These are phyloP conservation scores for Colletotrichum kahawae DNA, from an alignment of 2,329 filamentous ascomycete genomes.

Conservation along the genomic window DNA sequence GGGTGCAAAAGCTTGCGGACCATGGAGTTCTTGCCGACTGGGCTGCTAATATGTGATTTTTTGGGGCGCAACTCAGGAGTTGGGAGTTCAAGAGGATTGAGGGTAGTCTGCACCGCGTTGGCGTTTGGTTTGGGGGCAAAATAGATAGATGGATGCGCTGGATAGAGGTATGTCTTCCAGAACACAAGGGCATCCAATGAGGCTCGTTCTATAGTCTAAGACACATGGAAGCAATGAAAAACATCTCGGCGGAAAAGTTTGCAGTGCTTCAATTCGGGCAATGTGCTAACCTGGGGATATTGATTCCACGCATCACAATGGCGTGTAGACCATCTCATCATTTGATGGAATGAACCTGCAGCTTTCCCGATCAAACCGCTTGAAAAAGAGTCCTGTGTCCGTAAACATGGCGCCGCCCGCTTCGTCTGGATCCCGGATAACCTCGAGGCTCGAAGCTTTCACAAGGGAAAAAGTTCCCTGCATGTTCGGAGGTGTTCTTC, in stretches of 20 bases:
- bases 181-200: neutral
- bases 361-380: conserved; percentile 73
- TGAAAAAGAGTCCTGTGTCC: conserved; percentile 85
- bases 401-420: conserved; percentile 60
- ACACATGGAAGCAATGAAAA: neutral
- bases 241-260: neutral
- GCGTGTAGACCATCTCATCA: conserved; percentile 11
- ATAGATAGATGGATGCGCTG: neutral
- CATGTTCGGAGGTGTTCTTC: conserved; percentile 17
- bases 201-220: neutral
- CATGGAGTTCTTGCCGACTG: conserved; percentile 63
- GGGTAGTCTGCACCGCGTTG: neutral
- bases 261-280: neutral
- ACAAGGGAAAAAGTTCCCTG: conserved; percentile 19
- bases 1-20: conserved; percentile 72
- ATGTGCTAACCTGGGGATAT: neutral
- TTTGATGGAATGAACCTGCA: conserved; percentile 66
- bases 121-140: neutral
- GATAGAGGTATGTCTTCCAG: neutral
- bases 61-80: neutral
- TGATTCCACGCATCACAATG: neutral
- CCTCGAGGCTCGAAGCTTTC: conserved; percentile 17
- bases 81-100: neutral
- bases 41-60: conserved; percentile 15
- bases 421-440: conserved; percentile 8